A percentile compares a stretch with the other conserved stretches of the same genome.
These are phyloP conservation scores for Starmerella bacillaris DNA, from an alignment of 805 yeast species.

Conservation along the genomic window DNA sequence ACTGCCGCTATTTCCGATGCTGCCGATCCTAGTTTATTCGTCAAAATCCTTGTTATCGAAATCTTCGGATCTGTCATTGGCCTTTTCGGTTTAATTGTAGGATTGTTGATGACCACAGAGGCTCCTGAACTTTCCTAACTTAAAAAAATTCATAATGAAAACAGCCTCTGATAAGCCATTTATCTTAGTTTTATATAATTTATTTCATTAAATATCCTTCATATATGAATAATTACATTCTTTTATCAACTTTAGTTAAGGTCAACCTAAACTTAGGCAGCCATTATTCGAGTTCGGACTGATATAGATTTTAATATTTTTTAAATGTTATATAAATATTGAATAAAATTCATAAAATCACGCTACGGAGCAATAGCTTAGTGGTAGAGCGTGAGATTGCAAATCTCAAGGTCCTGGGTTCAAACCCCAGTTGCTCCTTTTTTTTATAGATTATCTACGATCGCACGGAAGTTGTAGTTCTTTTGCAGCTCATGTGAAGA, in stretches of 20 bases:
- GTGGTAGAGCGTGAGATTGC: conserved; percentile 99
- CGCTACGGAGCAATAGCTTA: conserved; percentile 52
- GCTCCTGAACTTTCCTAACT: conserved; percentile 65
- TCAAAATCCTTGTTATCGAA: conserved; percentile 88
- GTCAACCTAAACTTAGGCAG: too few relatives aligned
- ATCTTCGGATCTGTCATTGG: conserved; percentile 95
- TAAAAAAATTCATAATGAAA: background rate
- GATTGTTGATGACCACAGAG: conserved; percentile 89
- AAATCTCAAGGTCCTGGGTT: conserved; percentile 97
- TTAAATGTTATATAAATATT: background rate
- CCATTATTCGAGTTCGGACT: too few relatives aligned
- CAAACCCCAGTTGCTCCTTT: conserved; percentile 46
- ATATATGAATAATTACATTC: too few relatives aligned
- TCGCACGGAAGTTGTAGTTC: too few relatives aligned
- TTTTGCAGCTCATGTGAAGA: too few relatives aligned
- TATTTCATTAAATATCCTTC: too few relatives aligned
- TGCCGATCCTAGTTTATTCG: conserved; percentile 86
- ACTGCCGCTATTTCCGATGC: conserved; percentile 98
- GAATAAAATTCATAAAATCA: too few relatives aligned
- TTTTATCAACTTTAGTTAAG: too few relatives aligned
- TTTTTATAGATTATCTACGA: too few relatives aligned
- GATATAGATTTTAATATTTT: too few relatives aligned
- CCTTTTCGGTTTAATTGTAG: conserved; percentile 91
- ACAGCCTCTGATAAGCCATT: background rate
- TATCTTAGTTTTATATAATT: too few relatives aligned